Evolutionary conservation across 2,329 filamentous ascomycete genomes (phyloP).

Genomic region (Xylaria sp.): DNA sequence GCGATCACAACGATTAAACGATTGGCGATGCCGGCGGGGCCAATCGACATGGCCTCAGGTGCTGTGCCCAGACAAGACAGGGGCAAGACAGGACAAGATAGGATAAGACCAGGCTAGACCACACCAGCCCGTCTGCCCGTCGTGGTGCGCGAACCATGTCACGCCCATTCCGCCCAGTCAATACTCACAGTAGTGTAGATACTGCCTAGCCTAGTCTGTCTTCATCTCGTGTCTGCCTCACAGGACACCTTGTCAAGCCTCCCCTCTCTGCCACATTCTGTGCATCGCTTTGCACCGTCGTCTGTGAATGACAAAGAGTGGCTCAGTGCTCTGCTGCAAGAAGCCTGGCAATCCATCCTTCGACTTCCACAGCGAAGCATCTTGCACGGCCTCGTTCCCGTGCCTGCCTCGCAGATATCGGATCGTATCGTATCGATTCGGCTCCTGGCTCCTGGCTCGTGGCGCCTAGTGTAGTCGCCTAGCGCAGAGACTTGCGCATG

Average conservation of each 20-base stretch:
- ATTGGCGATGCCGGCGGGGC: constrained; percentile 22
- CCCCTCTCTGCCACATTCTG: constrained; percentile 31
- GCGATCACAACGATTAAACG: constrained; percentile 28
- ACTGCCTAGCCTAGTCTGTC: constrained; percentile 19
- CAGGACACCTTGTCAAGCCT: constrained; percentile 35
- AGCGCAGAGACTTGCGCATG: constrained; percentile 7
- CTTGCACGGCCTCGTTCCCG: constrained; percentile 38
- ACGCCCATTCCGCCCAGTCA: constrained; percentile 20
- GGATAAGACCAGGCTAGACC: too few relatives aligned
- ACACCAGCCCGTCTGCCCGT: too few relatives aligned
- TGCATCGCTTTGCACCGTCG: constrained; percentile 8
- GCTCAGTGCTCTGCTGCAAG: not conserved
- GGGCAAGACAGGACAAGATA: not conserved
- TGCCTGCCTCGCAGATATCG: constrained; percentile 26
- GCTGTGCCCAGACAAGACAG: not conserved
- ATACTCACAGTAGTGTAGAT: too few relatives aligned
- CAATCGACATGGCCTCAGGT: constrained; percentile 13
- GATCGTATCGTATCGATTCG: too few relatives aligned
- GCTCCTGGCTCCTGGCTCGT: constrained; percentile 2
- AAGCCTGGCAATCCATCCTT: constrained; percentile 9
- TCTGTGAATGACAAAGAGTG: constrained; percentile 1
- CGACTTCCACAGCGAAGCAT: constrained; percentile 12
- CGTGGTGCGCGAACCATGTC: constrained; percentile 27
- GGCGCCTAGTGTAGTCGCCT: not conserved
- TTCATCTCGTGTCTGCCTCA: constrained; percentile 29